Base-by-base conservation (phyloP, 2,329 filamentous ascomycete genomes). In the Pseudopyricularia cyperi region DNA sequence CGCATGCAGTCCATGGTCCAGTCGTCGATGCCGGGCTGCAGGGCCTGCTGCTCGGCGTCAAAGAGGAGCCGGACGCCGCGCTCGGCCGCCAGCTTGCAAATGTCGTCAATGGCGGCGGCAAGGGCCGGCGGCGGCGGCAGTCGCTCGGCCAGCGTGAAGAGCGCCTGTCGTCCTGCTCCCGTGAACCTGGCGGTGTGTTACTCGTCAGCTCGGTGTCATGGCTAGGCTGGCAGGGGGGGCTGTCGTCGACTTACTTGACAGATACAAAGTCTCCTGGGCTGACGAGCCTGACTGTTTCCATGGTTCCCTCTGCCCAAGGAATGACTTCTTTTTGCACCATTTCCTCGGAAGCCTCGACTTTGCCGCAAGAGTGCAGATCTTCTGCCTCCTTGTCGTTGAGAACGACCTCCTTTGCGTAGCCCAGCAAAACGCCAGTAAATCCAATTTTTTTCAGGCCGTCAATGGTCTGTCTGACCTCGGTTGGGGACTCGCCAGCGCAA, bases 331-430 rank as follows among this genome's bases (percentile, higher is more conserved):
- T 71, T 26, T 68, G 68, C 22, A 80, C 67, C 52, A 68, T 69
- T 44, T 72, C 69, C 32, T 73, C 66, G 2, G 67, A 77, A 52
- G 72, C 70, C n/a, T 70, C 65, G 1, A 71, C 71, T 3, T 73
- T 67, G n/a, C 69, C 68, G 48, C 65, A 67, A 0, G 68, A 64
- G 3, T 68, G 63, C 9, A 80, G 65, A 17, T 68, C 65, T 15
- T 64, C 62, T 1, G 69, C 70, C 58, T 82, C 73, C 4, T 71
- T 66, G 32, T 81, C 76, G 15, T 74, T 74, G 33, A 88, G 72
- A 12, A 94, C 83, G 1, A 93, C 85, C 66, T 95, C 90, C 57
- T 77, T 79, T 2, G 88, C 89, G 61, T 94, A 95, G 50, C 87
- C 83, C 47, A 95, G 73, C 52, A 95, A 89, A 6, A 95, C 86